Evolutionary conservation across 129 eudicot species (phyloP), one percentile per base, ranked within the genome.

Genomic region (Lonicera japonica): DNA sequence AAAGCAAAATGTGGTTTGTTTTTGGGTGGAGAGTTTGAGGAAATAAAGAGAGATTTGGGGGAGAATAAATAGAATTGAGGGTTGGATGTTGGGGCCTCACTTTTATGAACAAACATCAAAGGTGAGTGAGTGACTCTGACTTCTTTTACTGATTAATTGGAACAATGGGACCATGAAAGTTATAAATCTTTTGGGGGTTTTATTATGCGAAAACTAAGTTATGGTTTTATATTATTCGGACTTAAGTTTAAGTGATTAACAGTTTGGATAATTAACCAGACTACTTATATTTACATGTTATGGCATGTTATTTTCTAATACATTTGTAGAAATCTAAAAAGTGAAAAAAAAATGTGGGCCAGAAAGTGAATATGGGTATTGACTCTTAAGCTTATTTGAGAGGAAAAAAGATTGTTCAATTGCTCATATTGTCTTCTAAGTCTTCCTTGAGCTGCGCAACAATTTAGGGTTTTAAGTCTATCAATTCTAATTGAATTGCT

Each of bases 41-140:
- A 63, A 73, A 53, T 63, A 59, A 58, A 45, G 41, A 25, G 5
- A 61, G 54, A 8, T 48, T 54, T 56, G 75, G 56, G 67, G 21
- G n/a, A 7, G 55, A 64, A 68, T 78, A 78, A 67, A 78, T 72
- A 78, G 75, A 56, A 29, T 51, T 56, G 34, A 25, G 55, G 61
- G 45, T 48, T 40, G n/a, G 16, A 55, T 18, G 39, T 41, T 61
- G 18, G 45, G 59, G 25, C 22, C 40, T 7, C 4, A 25, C 34
- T 19, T 25, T 29, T 50, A 0, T 23, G 67, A 39, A 16, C 51
- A 16, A 66, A 67, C 21, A 47, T 38, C 72, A 70, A 64, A 51
- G 51, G 14, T 52, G 74, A 70, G 14, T 52, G 74, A 70, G 36
- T 29, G 3, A 64, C 39, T 25, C 18, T 52, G 74, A 71, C 73